Evolutionary conservation across 768 basidiomycete species (phyloP), one percentile per base, ranked within the genome.

Genomic region (Lactarius sp.): DNA sequence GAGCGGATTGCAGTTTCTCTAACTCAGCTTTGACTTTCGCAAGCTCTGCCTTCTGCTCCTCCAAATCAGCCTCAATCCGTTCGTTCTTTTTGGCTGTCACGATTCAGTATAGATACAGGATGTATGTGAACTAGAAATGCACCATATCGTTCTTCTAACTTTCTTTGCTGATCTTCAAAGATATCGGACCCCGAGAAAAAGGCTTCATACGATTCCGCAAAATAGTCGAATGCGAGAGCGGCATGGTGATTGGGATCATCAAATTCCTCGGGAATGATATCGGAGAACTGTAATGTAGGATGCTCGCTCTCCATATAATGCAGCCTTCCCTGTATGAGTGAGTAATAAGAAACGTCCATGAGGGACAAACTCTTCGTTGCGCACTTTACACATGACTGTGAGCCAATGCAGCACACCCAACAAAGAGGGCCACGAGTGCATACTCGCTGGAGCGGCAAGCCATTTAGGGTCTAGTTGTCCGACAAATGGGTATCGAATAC

Each of bases 341-440:
- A 41, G 18, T 34, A 6, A 46, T 61, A 55, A 36, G 55, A 58
- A 52, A 59, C n/a, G 22, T 57, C 16, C 49, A 49, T 44, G 39
- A 41, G 20, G 36, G 6, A 31, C 27, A 22, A n/a, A 62, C 56
- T 12, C 36, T 61, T 56, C 27, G 22, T 6, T n/a, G 72, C 79
- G 33, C 69, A 95, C 96, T 77, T 87, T 88, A 70, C 89, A 87
- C 67, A 92, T 73, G 69, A 92, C 87, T 8, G 90, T 91, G 14
- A 99, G 76, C 97, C 97, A 99, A 74, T 95, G 90, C 39, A 98
- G 72, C 70, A 91, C 89, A 22, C 90, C 96, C 16, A 98, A 78
- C 31, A 97, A 75, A 22, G 84, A 79, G 0, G 93, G 92, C 97
- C 96, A 98, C n/a, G 88, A 86, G 75, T 92, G 90, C 78, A 90